phyloP scores from a whole-genome alignment of 78 protist species.

The Guillardia theta region DNA sequence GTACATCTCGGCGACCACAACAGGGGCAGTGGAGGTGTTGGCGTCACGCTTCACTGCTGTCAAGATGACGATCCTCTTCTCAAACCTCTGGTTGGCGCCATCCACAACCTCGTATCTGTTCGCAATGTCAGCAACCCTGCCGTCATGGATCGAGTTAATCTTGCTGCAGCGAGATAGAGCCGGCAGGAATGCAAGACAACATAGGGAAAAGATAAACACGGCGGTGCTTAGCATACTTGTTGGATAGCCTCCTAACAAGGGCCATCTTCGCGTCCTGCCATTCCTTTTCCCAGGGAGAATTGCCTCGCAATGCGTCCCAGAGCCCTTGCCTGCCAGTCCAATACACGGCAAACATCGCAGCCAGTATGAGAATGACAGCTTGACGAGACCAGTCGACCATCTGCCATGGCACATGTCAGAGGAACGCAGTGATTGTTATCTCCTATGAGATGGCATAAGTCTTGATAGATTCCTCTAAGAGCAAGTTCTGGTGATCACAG shows the following conservation, averaged over 20 bases:
- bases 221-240: neutral
- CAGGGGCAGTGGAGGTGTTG: neutral
- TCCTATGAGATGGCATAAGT: too few relatives aligned
- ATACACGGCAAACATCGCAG: neutral
- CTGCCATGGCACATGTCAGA: too few relatives aligned
- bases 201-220: neutral
- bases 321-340: slow-evolving; percentile 13
- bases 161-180: neutral
- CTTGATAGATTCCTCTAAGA: too few relatives aligned
- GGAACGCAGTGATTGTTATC: too few relatives aligned
- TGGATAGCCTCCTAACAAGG: neutral
- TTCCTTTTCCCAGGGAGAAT: neutral
- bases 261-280: neutral
- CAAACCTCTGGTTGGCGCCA: neutral
- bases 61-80: neutral
- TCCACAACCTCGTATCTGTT: neutral
- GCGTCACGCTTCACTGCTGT: neutral
- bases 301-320: neutral
- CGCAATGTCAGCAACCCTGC: neutral
- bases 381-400: neutral
- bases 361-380: neutral
- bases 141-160: too few relatives aligned
- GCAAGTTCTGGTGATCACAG: too few relatives aligned
- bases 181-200: neutral
- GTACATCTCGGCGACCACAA: neutral